Evolutionary conservation across 2,329 filamentous ascomycete species (phyloP).

Genomic region (Pochonia chlamydosporia): DNA sequence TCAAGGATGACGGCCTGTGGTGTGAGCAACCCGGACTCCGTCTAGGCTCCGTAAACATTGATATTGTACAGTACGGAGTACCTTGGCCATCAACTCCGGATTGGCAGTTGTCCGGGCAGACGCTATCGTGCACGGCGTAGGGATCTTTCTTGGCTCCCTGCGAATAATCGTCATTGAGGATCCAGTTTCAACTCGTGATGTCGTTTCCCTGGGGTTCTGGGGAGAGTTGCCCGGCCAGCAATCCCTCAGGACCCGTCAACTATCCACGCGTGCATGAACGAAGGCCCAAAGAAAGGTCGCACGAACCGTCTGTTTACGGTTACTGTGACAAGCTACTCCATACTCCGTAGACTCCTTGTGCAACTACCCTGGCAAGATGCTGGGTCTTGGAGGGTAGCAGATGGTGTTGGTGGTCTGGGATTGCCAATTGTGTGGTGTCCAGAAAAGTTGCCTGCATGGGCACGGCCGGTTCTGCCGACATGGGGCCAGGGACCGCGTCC

Average conservation of each 20-base stretch:
- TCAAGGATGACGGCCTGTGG: background rate
- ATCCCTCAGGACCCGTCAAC: background rate
- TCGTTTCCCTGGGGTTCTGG: background rate
- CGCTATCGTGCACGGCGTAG: too few relatives aligned
- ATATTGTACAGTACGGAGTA: background rate
- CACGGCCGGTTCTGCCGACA: background rate
- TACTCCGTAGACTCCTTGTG: background rate
- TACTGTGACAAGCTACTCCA: background rate
- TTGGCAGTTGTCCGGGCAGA: too few relatives aligned
- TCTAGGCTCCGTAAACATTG: background rate
- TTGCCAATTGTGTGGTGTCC: background rate
- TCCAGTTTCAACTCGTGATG: background rate
- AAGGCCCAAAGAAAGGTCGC: background rate
- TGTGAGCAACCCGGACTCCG: background rate
- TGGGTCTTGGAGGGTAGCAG: background rate
- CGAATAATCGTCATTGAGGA: background rate
- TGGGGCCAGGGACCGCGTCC: background rate
- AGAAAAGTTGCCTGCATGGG: background rate
- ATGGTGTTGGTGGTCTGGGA: background rate
- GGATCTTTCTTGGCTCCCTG: too few relatives aligned
- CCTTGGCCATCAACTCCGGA: too few relatives aligned
- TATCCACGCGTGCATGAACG: background rate
- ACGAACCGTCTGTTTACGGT: background rate
- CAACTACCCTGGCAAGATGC: background rate
- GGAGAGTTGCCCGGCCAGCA: background rate